Conservation (phyloP, 1,284 basidiomycete species). For the Tranzscheliella williamsii region DNA sequence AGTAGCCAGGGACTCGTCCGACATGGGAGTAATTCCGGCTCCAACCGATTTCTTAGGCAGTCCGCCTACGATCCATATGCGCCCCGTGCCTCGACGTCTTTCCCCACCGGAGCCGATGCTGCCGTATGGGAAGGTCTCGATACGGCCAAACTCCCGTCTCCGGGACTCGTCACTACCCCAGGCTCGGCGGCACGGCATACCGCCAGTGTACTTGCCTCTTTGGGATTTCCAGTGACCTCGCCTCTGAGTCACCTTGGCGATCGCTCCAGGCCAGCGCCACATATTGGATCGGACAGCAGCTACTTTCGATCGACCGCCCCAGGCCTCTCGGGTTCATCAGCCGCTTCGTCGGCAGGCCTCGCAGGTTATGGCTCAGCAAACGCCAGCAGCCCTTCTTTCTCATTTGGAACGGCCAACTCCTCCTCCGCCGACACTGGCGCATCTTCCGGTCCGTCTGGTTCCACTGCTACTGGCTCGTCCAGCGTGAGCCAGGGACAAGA, state of each 20-base stretch:
- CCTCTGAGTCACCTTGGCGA: conserved; percentile 36
- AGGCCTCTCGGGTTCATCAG: conserved; percentile 12
- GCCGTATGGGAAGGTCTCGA: conserved; percentile 44
- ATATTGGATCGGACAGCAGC: conserved; percentile 28
- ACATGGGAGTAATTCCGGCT: conserved; percentile 33
- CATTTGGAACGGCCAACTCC: conserved; percentile 21
- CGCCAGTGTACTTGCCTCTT: conserved; percentile 28
- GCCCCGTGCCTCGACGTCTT: conserved; percentile 4
- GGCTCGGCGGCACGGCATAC: conserved; percentile 30
- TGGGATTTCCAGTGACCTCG: conserved; percentile 37
- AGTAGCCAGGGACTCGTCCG: conserved; percentile 28
- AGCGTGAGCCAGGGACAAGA: conserved; percentile 20
- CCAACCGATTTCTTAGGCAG: conserved; percentile 12
- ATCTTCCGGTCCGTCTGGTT: conserved; percentile 11
- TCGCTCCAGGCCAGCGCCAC: conserved; percentile 16
- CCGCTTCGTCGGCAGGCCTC: background rate
- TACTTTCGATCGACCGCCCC: conserved; percentile 38
- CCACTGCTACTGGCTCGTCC: conserved; percentile 11
- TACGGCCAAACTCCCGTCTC: conserved; percentile 35
- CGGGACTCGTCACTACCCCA: conserved; percentile 27
- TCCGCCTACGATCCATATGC: conserved; percentile 17
- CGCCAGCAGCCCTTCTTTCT: conserved; percentile 31
- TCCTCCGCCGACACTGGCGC: conserved; percentile 12
- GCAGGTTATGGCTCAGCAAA: conserved; percentile 5
- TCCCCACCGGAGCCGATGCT: conserved; percentile 21